Evolutionary conservation across 352 stramenopile species (phyloP).

Genomic region (Phytophthora quininea): DNA sequence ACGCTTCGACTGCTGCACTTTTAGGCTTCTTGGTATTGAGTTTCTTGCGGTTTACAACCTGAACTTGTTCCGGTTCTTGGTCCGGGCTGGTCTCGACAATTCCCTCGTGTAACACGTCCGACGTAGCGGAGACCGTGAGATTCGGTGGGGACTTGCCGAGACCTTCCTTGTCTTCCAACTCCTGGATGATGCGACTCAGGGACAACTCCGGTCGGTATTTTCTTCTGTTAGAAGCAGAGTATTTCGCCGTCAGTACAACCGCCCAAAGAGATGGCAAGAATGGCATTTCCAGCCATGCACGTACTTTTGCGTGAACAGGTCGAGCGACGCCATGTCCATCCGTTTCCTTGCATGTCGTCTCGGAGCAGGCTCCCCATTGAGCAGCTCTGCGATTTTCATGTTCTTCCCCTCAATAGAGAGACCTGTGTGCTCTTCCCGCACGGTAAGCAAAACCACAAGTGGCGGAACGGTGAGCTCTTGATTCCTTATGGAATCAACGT

Average conservation of each 20-base stretch:
- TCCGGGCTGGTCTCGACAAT: background rate
- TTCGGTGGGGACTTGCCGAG: background rate
- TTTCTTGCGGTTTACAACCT: constrained; percentile 2
- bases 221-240: constrained; percentile 20
- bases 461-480: constrained; percentile 27
- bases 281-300: background rate
- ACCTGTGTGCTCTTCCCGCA: no score
- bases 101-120: constrained; percentile 1
- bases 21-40: constrained; percentile 4
- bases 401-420: no score
- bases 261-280: background rate
- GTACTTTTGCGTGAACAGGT: constrained; percentile 47
- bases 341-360: constrained; percentile 6
- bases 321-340: constrained; percentile 67
- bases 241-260: background rate
- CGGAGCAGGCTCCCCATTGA: constrained; percentile 20
- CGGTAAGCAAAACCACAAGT: constrained; percentile 28
- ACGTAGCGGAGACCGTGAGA: constrained; percentile 6
- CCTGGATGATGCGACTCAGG: constrained; percentile 58
- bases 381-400: constrained; percentile 49
- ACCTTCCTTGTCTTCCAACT: constrained; percentile 25
- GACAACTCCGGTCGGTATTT: constrained; percentile 43
- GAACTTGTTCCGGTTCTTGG: background rate
- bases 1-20: constrained; percentile 5
- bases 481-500: constrained; percentile 26